Conservation (phyloP, 805 yeast species). For the Starmerella sirachaensis region DNA sequence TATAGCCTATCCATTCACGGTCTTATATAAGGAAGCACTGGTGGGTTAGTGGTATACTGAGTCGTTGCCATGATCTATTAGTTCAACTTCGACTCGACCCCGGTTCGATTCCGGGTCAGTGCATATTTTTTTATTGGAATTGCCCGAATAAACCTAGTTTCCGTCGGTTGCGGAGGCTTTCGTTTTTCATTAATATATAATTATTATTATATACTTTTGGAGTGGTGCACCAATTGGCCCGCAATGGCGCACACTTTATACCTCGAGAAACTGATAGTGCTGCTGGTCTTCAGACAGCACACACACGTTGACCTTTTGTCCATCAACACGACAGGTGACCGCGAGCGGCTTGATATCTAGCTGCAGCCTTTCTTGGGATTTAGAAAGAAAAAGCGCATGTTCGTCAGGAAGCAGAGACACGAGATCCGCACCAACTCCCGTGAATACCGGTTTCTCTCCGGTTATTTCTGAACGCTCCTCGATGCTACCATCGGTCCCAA, state of each 20-base stretch:
- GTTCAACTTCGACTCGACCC: constrained; percentile 54
- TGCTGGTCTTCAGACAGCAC: constrained; percentile 14
- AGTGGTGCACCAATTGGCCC: too few species aligned
- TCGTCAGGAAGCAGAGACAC: constrained; percentile 1
- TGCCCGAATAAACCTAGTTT: not conserved
- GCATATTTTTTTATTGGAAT: constrained; percentile 35
- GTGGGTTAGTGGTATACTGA: constrained; percentile 19
- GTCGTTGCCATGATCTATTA: constrained; percentile 12
- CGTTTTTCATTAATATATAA: too few species aligned
- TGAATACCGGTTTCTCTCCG: constrained; percentile 2
- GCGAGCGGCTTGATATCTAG: constrained; percentile 13
- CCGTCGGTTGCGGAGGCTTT: not conserved
- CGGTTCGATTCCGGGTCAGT: constrained; percentile 99
- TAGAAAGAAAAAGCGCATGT: not conserved
- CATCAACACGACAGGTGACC: constrained; percentile 3
- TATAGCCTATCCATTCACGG: too few species aligned
- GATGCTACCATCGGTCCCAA: not conserved
- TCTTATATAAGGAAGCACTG: constrained; percentile 8
- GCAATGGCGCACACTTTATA: too few species aligned
- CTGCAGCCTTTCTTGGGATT: not conserved
- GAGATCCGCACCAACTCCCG: not conserved
- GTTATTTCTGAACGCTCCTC: not conserved
- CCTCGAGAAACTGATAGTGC: constrained; percentile 12
- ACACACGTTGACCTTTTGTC: constrained; percentile 1
- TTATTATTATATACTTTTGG: too few species aligned